Evolutionary conservation across 2,329 filamentous ascomycete species (phyloP), one percentile per base, ranked within the genome.

Genomic region (Paradendryphiella salina): DNA sequence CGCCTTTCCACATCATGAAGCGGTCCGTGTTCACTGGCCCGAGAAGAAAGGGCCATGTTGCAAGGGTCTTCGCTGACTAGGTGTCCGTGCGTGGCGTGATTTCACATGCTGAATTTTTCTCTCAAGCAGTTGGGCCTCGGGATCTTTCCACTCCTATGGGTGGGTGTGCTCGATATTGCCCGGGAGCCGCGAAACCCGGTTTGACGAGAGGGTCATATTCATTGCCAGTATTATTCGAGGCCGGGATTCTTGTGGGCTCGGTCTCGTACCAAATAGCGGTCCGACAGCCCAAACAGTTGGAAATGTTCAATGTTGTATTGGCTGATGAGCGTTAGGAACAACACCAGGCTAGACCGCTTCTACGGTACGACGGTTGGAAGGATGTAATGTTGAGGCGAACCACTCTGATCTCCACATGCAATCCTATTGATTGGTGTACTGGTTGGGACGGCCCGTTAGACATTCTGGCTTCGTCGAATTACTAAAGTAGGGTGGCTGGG

Each of bases 61-160:
- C 29, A 29, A 45, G 40, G 46, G 40, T 28, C 13, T 18, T 21
- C n/a, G 20, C n/a, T 38, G 20, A 23, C 48, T 32, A 18, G 15
- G 33, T 9, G 37, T 8, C 43, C 32, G 48, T 46, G 48, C 43
- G 34, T 38, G 7, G 23, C 34, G 36, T 23, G 31, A 41, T 48
- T 31, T 51, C 48, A 51, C 48, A 51, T 51, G 48, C 43, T 17
- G 31, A 32, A 37, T 26, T 40, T 18, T 31, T 41, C 13, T 4
- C 13, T 6, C 23, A 36, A 32, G 29, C 23, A 36, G 32, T 21
- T 59, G 50, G 46, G 42, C 53, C 56, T 56, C 53, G 53, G 56
- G 56, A 54, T 49, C 38, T 54, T 56, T 46, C 39, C 53, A 59
- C 39, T 23, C 39, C 44, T 51, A 41, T 45, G 39, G 48, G 44